Evolutionary conservation across 768 basidiomycete genomes (phyloP).

Genomic region (Pleurotus djamor): DNA sequence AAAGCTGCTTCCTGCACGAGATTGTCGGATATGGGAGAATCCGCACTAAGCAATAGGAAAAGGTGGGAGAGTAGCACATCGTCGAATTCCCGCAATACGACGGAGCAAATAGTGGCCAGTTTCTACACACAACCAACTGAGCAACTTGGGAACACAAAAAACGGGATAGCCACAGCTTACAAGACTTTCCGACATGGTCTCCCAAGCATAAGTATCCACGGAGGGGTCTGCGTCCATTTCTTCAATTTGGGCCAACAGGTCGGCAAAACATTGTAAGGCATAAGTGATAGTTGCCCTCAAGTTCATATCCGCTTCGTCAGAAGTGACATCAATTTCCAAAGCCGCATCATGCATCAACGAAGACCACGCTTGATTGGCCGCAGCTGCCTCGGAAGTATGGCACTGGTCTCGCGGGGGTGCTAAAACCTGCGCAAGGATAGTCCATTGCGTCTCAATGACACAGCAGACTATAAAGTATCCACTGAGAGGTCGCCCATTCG

Average conservation of each 20-base stretch:
- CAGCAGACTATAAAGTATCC: slow-evolving; percentile 92
- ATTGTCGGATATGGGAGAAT: slow-evolving; percentile 79
- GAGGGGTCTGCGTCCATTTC: slow-evolving; percentile 81
- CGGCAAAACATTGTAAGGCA: slow-evolving; percentile 75
- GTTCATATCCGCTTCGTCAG: slow-evolving; percentile 30
- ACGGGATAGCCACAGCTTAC: slow-evolving; percentile 35
- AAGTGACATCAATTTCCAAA: slow-evolving; percentile 34
- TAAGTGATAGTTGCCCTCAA: slow-evolving; percentile 51
- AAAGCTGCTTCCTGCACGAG: slow-evolving; percentile 89
- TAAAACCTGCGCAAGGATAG: slow-evolving; percentile 72
- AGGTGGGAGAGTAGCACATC: slow-evolving; percentile 67
- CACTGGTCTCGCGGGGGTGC: slow-evolving; percentile 27
- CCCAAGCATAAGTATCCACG: slow-evolving; percentile 87
- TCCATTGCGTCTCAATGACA: slow-evolving; percentile 83
- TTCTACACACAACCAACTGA: no score
- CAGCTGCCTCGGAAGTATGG: slow-evolving; percentile 65
- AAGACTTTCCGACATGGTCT: slow-evolving; percentile 89
- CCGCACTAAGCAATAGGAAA: slow-evolving; percentile 73
- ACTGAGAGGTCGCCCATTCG: slow-evolving; percentile 74
- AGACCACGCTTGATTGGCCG: slow-evolving; percentile 82
- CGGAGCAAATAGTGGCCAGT: slow-evolving; percentile 80
- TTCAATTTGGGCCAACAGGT: slow-evolving; percentile 75
- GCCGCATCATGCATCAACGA: slow-evolving; percentile 58
- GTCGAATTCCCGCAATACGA: slow-evolving; percentile 69
- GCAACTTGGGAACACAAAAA: no score